Conservation (phyloP, 1,284 basidiomycete species). For the Clitocybe nebularis region DNA sequence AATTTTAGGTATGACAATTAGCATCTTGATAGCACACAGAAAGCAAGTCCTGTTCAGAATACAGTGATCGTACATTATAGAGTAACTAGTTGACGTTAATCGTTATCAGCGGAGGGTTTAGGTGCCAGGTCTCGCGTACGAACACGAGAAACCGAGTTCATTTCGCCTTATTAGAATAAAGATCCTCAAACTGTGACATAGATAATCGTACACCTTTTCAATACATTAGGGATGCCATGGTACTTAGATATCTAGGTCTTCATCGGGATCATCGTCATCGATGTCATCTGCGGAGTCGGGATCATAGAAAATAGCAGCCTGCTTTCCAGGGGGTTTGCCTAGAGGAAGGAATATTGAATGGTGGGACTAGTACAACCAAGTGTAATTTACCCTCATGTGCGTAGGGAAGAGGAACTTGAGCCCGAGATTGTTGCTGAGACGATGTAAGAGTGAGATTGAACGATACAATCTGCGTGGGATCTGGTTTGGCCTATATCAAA, state of each 20-base stretch:
- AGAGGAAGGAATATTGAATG: slow-evolving; percentile 5
- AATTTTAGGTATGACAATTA: too few species aligned
- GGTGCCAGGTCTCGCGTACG: too few species aligned
- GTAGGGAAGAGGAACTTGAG: slow-evolving; percentile 83
- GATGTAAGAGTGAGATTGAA: slow-evolving; percentile 88
- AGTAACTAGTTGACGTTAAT: too few species aligned
- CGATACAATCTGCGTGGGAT: slow-evolving; percentile 64
- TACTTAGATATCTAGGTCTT: slow-evolving; percentile 77
- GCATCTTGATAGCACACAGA: too few species aligned
- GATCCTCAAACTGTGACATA: too few species aligned
- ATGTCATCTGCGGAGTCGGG: slow-evolving; percentile 87
- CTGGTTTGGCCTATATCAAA: slow-evolving; percentile 37
- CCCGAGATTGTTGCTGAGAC: slow-evolving; percentile 75
- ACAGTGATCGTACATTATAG: too few species aligned
- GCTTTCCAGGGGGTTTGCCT: slow-evolving; percentile 17
- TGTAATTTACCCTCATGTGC: slow-evolving; percentile 67
- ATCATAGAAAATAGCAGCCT: slow-evolving; percentile 56
- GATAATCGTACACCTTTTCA: too few species aligned
- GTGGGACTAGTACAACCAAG: slow-evolving; percentile 1
- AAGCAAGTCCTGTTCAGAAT: too few species aligned
- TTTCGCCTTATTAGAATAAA: too few species aligned
- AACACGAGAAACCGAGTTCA: too few species aligned
- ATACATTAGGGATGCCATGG: too few species aligned
- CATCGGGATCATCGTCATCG: slow-evolving; percentile 88
- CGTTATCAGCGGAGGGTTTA: too few species aligned